Conservation (phyloP, 257 asterid genomes). For the Fraxinus excelsior region DNA sequence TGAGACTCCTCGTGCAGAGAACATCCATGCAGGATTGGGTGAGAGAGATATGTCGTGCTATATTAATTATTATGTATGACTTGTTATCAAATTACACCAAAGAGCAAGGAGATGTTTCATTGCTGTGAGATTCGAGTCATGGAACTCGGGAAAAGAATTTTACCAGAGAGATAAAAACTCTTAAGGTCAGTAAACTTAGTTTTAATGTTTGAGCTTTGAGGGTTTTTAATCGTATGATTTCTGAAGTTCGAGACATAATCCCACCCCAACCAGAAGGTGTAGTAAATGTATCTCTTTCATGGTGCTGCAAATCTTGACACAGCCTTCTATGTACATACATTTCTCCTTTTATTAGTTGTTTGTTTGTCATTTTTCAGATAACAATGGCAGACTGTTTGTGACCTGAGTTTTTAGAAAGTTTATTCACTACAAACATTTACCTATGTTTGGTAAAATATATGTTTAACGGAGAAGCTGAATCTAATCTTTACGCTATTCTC, state of each 20-base stretch:
- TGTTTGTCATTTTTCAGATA: background rate
- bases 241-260: background rate
- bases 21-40: background rate
- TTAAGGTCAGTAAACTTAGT: background rate
- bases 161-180: background rate
- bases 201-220: background rate
- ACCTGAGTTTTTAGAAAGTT: background rate
- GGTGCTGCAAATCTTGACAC: background rate
- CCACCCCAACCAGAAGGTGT: background rate
- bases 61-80: background rate
- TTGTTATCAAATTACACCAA: background rate
- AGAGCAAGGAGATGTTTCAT: background rate
- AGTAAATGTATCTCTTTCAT: background rate
- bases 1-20: background rate
- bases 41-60: background rate
- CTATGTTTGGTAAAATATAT: background rate
- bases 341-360: background rate
- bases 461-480: background rate
- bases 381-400: background rate
- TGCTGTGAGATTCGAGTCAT: background rate
- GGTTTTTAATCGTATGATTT: background rate
- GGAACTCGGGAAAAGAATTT: background rate
- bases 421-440: background rate
- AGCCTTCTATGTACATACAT: background rate
- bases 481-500: slow-evolving; percentile 15